Evolutionary conservation across 1,139 yeast genomes (phyloP).

Genomic region (Pichia cactophila): DNA sequence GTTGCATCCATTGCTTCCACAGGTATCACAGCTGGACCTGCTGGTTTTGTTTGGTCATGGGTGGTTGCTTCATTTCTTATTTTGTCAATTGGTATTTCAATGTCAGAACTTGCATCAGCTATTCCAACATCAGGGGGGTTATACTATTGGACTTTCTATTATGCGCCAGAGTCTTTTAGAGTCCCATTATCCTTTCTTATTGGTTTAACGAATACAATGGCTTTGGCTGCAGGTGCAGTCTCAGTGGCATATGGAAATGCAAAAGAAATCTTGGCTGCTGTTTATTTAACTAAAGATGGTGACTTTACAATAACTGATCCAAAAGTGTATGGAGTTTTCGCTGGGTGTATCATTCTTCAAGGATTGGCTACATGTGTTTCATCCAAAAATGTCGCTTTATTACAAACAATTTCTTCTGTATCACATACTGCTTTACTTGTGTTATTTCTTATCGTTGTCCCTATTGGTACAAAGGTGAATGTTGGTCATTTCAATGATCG

Average conservation of each 20-base stretch:
- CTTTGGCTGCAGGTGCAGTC: constrained; percentile 50
- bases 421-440: constrained; percentile 48
- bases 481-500: constrained; percentile 32
- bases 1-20: constrained; percentile 34
- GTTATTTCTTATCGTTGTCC: constrained; percentile 58
- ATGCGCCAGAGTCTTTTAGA: constrained; percentile 39
- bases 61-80: constrained; percentile 44
- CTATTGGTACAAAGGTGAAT: constrained; percentile 40
- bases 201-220: constrained; percentile 52
- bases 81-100: constrained; percentile 42
- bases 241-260: constrained; percentile 57
- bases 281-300: constrained; percentile 41
- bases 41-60: constrained; percentile 66
- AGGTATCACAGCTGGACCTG: constrained; percentile 44
- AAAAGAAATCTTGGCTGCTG: constrained; percentile 44
- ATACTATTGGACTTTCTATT: constrained; percentile 48
- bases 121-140: constrained; percentile 70
- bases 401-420: constrained; percentile 54
- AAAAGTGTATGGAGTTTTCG: constrained; percentile 49
- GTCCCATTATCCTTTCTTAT: constrained; percentile 45
- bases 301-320: constrained; percentile 40
- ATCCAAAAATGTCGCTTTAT: constrained; percentile 43
- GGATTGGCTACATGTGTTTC: constrained; percentile 41
- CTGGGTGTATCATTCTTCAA: constrained; percentile 42
- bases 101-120: constrained; percentile 57